phyloP scores from a whole-genome alignment of 2,329 filamentous ascomycete species.

The Botrytis sinoallii region DNA sequence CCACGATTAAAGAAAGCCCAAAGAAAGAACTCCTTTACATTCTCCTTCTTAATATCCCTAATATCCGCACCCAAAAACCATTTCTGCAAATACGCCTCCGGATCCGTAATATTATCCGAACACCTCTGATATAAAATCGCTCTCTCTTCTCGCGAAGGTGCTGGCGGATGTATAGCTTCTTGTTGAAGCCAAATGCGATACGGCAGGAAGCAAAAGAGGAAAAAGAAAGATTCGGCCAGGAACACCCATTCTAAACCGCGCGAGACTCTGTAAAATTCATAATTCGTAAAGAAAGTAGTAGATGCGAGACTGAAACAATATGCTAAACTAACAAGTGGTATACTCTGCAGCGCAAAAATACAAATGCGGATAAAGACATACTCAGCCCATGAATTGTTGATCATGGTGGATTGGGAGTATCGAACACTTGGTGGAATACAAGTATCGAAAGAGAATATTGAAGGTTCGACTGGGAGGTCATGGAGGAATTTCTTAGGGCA shows the following conservation, averaged over 20 bases:
- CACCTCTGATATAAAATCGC: constrained; percentile 50
- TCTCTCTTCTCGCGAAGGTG: constrained; percentile 45
- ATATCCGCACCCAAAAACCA: constrained; percentile 57
- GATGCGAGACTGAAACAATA: constrained; percentile 41
- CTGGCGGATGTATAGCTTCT: constrained; percentile 49
- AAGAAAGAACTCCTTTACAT: constrained; percentile 58
- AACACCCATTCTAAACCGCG: constrained; percentile 43
- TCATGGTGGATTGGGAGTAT: constrained; percentile 32
- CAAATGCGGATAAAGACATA: constrained; percentile 45
- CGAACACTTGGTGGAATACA: neutral
- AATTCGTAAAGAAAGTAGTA: constrained; percentile 36
- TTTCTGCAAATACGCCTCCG: constrained; percentile 49
- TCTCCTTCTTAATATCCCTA: constrained; percentile 54
- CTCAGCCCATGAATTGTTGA: constrained; percentile 36
- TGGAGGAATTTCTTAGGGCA: neutral
- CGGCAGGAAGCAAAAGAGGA: constrained; percentile 51
- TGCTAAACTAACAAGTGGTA: constrained; percentile 49
- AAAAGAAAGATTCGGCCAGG: constrained; percentile 53
- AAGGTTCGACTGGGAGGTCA: neutral
- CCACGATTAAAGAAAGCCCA: constrained; percentile 57
- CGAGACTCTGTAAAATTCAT: constrained; percentile 34
- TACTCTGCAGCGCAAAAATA: constrained; percentile 47
- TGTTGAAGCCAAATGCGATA: constrained; percentile 50
- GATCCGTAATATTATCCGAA: constrained; percentile 50
- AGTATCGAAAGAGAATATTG: neutral